These are phyloP conservation scores for Gossypium ekmanianum DNA, from an alignment of 345 rosid genomes.

Conservation along the genomic window DNA sequence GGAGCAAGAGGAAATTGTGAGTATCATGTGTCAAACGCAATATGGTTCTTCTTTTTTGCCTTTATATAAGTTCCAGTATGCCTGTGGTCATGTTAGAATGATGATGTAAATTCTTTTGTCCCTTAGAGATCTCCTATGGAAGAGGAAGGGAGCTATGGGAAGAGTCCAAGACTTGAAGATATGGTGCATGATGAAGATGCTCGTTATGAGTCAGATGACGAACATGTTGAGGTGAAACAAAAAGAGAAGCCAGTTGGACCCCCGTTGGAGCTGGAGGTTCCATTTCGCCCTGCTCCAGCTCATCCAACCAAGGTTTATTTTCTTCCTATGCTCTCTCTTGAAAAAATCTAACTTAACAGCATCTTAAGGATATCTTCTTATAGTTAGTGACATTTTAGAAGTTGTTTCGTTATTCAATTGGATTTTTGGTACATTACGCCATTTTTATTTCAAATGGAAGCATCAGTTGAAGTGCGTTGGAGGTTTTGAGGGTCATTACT, in stretches of 20 bases:
- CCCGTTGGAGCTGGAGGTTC: conserved; percentile 85
- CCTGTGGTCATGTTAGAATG: conserved; percentile 4
- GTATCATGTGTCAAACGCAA: conserved; percentile 25
- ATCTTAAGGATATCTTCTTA: background rate
- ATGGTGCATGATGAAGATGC: conserved; percentile 73
- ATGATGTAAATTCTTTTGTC: conserved; percentile 20
- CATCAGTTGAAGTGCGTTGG: background rate
- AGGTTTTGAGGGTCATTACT: background rate
- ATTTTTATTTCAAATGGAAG: background rate
- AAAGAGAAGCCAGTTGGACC: conserved; percentile 92
- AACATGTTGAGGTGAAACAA: conserved; percentile 60
- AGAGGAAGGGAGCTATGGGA: conserved; percentile 75
- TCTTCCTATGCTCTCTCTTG: conserved; percentile 12
- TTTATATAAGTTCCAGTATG: background rate
- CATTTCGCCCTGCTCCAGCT: conserved; percentile 79
- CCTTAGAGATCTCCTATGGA: conserved; percentile 70
- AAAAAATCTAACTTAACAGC: background rate
- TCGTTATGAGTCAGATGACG: conserved; percentile 79
- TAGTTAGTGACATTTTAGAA: background rate
- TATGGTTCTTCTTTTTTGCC: background rate
- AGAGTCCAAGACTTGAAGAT: conserved; percentile 67
- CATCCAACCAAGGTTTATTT: conserved; percentile 60
- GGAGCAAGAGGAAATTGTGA: conserved; percentile 63
- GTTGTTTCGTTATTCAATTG: background rate
- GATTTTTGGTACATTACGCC: background rate